Evolutionary conservation across 768 basidiomycete genomes (phyloP).

Genomic region (Hebeloma cylindrosporum): DNA sequence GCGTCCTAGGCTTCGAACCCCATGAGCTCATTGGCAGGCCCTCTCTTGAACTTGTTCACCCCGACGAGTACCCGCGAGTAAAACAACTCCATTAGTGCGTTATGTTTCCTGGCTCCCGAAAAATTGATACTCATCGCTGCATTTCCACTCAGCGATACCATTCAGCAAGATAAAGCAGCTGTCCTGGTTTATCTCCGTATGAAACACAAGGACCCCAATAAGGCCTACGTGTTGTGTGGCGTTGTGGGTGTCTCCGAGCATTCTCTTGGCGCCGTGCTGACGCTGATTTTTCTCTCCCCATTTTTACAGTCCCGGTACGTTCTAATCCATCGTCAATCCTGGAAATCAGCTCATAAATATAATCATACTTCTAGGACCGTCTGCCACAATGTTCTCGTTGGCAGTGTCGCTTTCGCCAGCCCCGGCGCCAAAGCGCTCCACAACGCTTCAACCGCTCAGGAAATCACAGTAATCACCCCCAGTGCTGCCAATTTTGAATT

Average conservation of each 20-base stretch:
- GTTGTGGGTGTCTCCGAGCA: constrained; percentile 50
- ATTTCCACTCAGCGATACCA: constrained; percentile 56
- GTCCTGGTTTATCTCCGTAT: constrained; percentile 76
- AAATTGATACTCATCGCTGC: neutral
- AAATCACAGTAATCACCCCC: constrained; percentile 73
- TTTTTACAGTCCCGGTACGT: constrained; percentile 19
- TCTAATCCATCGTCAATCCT: constrained; percentile 5
- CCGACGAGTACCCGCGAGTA: constrained; percentile 71
- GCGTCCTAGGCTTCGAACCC: constrained; percentile 73
- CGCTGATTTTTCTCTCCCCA: constrained; percentile 8
- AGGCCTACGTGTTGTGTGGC: constrained; percentile 72
- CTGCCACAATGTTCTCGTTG: constrained; percentile 71
- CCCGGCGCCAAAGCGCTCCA: constrained; percentile 76
- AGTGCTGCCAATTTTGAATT: constrained; percentile 52
- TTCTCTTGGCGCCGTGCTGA: constrained; percentile 1
- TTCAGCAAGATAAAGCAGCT: constrained; percentile 76
- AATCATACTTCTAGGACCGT: constrained; percentile 49
- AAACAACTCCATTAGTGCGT: constrained; percentile 69
- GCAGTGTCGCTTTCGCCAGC: constrained; percentile 76
- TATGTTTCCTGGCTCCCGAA: constrained; percentile 9
- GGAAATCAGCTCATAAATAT: neutral
- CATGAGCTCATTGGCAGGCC: constrained; percentile 67
- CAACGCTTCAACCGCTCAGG: constrained; percentile 81
- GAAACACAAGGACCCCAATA: constrained; percentile 76
- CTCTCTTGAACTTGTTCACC: constrained; percentile 76